Evolutionary conservation across 179 eudicot genomes (phyloP).

Genomic region (Patellifolia procumbens): DNA sequence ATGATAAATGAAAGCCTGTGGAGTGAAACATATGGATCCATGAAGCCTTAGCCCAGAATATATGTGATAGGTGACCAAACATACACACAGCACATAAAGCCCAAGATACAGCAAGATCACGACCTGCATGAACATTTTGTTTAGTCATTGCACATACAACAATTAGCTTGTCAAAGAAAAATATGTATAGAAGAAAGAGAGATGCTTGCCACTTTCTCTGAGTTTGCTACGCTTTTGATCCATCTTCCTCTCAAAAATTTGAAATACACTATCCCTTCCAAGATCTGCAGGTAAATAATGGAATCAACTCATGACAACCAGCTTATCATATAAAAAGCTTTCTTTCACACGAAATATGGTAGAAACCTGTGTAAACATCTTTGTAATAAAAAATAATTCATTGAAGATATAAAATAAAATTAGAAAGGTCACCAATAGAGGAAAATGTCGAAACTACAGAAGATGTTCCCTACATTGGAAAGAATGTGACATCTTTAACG

Average conservation of each 20-base stretch:
- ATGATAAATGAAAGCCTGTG: slow-evolving; percentile 85
- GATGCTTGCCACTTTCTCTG: slow-evolving; percentile 71
- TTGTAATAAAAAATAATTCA: neutral
- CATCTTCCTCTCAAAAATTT: slow-evolving; percentile 80
- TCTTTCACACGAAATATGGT: neutral
- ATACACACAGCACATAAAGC: slow-evolving; percentile 94
- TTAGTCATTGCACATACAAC: slow-evolving; percentile 7
- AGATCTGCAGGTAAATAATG: slow-evolving; percentile 61
- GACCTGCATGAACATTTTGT: slow-evolving; percentile 53
- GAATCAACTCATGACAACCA: slow-evolving; percentile 13
- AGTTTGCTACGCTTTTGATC: slow-evolving; percentile 69
- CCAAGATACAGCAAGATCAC: slow-evolving; percentile 95
- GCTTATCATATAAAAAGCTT: neutral
- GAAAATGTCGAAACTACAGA: neutral
- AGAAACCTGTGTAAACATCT: slow-evolving; percentile 8
- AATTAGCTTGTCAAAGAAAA: neutral
- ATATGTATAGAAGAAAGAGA: slow-evolving; percentile 7
- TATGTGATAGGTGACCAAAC: slow-evolving; percentile 86
- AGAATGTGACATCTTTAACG: neutral
- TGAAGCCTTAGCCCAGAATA: slow-evolving; percentile 79
- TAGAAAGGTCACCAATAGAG: neutral
- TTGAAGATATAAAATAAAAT: neutral
- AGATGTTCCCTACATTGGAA: neutral
- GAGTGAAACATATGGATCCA: slow-evolving; percentile 94
- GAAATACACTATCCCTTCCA: slow-evolving; percentile 58